Evolutionary conservation across 2,329 filamentous ascomycete species (phyloP).

Genomic region (Lojkania enalia): DNA sequence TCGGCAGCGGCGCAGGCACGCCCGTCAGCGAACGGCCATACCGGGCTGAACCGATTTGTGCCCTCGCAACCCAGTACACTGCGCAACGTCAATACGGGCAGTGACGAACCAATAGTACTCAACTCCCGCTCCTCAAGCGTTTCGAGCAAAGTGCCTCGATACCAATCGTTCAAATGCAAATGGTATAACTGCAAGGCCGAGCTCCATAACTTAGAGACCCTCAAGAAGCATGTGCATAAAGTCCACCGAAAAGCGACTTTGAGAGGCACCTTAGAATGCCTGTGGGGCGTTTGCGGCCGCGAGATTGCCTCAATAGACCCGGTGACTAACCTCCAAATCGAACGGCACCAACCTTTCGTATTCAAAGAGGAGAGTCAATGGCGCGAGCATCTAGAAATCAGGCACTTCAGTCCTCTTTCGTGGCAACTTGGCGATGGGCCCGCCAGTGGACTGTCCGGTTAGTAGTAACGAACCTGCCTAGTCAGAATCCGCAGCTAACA

Average conservation of each 20-base stretch:
- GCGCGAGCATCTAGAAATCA: slow-evolving; percentile 55
- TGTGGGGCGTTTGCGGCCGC: slow-evolving; percentile 50
- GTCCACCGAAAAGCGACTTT: slow-evolving; percentile 51
- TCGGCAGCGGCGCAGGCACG: slow-evolving; percentile 31
- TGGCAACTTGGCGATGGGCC: slow-evolving; percentile 65
- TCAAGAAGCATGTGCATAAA: slow-evolving; percentile 63
- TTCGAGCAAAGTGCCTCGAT: slow-evolving; percentile 33
- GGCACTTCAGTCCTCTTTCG: slow-evolving; percentile 58
- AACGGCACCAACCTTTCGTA: slow-evolving; percentile 24
- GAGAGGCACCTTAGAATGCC: slow-evolving; percentile 47
- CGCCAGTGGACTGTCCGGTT: slow-evolving; percentile 58
- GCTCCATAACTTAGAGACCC: slow-evolving; percentile 63
- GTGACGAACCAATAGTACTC: slow-evolving; percentile 27
- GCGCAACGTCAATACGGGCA: slow-evolving; percentile 23
- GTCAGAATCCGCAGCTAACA: slow-evolving; percentile 18
- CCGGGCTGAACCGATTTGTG: slow-evolving; percentile 9
- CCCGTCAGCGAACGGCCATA: slow-evolving; percentile 27
- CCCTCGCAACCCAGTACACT: slow-evolving; percentile 31
- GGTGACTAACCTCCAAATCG: slow-evolving; percentile 26
- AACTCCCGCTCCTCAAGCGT: slow-evolving; percentile 39
- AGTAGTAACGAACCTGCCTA: slow-evolving; percentile 37
- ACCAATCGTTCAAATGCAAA: slow-evolving; percentile 58
- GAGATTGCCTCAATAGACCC: slow-evolving; percentile 26
- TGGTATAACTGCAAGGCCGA: slow-evolving; percentile 62
- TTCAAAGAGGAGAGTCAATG: slow-evolving; percentile 50